These are phyloP conservation scores for Physcomitrellopsis africana DNA, from an alignment of 225 moss, liverwort and hornwort genomes.

Conservation along the genomic window DNA sequence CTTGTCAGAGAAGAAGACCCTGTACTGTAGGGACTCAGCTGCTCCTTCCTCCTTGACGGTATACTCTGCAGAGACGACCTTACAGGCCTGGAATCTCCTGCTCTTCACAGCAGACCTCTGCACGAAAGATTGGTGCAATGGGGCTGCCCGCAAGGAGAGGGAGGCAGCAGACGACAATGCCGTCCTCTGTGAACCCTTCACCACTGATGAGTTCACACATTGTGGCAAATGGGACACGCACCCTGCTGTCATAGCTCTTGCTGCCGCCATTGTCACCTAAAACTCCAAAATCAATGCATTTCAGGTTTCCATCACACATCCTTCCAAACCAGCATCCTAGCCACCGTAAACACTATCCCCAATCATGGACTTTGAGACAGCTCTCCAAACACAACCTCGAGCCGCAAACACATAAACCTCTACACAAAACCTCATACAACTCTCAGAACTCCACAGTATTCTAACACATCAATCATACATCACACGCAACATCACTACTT, in stretches of 20 bases:
- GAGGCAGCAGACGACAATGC: slow-evolving; percentile 29
- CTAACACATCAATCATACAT: no score
- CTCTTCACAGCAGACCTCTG: not conserved
- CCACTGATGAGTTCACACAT: slow-evolving; percentile 11
- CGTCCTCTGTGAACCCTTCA: slow-evolving; percentile 24
- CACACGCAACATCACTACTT: no score
- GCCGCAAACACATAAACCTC: no score
- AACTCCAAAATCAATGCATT: not conserved
- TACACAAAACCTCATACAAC: no score
- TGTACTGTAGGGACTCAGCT: slow-evolving; percentile 65
- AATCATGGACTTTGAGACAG: no score
- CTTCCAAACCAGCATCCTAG: no score
- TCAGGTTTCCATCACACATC: not conserved
- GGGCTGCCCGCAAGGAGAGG: slow-evolving; percentile 21
- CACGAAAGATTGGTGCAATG: slow-evolving; percentile 23
- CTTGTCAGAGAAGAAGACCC: slow-evolving; percentile 78
- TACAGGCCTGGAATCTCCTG: slow-evolving; percentile 29
- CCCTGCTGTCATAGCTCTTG: slow-evolving; percentile 23
- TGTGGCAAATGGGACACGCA: slow-evolving; percentile 28
- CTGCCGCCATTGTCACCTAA: slow-evolving; percentile 33
- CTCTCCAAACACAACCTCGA: no score
- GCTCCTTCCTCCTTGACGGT: slow-evolving; percentile 59
- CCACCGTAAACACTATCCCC: no score
- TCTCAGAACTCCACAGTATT: no score
- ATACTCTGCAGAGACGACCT: slow-evolving; percentile 47